Percentiles rank a stretch among this genome's conserved stretches.
Conservation (phyloP, 176 grass and related monocot species). For the Oryza longistaminata region DNA sequence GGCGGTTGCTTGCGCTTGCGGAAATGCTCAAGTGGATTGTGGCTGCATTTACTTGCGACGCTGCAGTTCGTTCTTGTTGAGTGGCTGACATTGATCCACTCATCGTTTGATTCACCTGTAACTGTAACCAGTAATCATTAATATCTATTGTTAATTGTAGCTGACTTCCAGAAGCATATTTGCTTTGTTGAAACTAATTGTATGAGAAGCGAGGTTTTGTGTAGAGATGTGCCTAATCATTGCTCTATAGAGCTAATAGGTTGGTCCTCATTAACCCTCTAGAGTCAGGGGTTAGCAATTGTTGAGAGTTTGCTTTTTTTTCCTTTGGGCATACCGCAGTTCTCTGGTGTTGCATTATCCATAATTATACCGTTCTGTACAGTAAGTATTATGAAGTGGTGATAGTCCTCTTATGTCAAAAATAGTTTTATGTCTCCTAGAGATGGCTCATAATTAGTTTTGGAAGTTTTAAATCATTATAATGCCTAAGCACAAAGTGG, state of each 20-base stretch:
- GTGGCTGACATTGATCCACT: neutral
- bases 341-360: neutral
- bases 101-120: neutral
- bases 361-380: neutral
- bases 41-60: neutral
- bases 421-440: neutral
- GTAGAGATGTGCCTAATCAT: neutral
- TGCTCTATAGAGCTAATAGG: neutral
- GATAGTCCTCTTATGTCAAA: neutral
- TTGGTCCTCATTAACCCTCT: neutral
- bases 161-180: neutral
- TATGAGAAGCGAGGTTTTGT: neutral
- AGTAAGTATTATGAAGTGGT: neutral
- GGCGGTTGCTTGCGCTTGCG: conserved; percentile 45
- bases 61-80: neutral
- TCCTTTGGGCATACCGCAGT: neutral
- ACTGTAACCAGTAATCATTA: neutral
- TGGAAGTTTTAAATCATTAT: neutral
- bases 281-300: neutral
- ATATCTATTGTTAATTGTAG: neutral
- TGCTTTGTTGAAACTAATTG: neutral
- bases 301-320: neutral
- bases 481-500: neutral
- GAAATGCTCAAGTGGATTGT: conserved; percentile 36
- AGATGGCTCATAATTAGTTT: neutral